Percentiles rank a stretch among this genome's conserved stretches.
These are phyloP conservation scores for Dimocarpus longan DNA, from an alignment of 345 rosid genomes.

Conservation along the genomic window DNA sequence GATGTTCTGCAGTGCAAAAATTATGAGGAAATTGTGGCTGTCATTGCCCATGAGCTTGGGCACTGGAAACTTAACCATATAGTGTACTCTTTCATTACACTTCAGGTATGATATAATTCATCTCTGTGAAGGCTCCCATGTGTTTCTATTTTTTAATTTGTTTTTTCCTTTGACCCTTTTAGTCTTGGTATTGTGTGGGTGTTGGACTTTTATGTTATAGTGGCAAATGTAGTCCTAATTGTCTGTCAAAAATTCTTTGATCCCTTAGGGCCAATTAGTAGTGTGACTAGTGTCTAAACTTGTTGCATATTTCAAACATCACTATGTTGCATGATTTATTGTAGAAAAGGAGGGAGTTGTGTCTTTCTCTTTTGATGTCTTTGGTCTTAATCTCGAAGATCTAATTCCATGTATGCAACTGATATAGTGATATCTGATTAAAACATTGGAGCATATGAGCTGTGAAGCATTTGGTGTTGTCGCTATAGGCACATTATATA, in stretches of 20 bases:
- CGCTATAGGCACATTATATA: not conserved
- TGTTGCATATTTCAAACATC: not conserved
- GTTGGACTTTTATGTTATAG: not conserved
- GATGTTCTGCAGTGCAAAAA: slow-evolving; percentile 71
- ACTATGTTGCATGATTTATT: not conserved
- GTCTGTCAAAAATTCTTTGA: not conserved
- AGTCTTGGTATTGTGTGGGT: not conserved
- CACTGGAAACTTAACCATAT: slow-evolving; percentile 99
- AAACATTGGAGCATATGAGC: not conserved
- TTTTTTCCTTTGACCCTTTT: not conserved
- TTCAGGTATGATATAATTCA: slow-evolving; percentile 26
- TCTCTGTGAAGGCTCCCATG: slow-evolving; percentile 13
- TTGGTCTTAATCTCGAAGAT: not conserved
- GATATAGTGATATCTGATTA: not conserved
- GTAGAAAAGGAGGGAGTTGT: too few species aligned
- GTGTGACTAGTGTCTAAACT: not conserved
- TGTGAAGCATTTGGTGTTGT: not conserved
- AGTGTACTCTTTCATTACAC: slow-evolving; percentile 78
- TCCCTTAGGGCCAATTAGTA: not conserved
- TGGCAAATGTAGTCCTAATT: not conserved
- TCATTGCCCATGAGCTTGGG: slow-evolving; percentile 97
- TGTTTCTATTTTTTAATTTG: not conserved
- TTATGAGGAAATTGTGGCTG: slow-evolving; percentile 94
- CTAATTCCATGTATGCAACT: not conserved
- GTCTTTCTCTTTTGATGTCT: not conserved